phyloP scores from a whole-genome alignment of 108 stramenopile species.

The Cyclotella kingstonii region DNA sequence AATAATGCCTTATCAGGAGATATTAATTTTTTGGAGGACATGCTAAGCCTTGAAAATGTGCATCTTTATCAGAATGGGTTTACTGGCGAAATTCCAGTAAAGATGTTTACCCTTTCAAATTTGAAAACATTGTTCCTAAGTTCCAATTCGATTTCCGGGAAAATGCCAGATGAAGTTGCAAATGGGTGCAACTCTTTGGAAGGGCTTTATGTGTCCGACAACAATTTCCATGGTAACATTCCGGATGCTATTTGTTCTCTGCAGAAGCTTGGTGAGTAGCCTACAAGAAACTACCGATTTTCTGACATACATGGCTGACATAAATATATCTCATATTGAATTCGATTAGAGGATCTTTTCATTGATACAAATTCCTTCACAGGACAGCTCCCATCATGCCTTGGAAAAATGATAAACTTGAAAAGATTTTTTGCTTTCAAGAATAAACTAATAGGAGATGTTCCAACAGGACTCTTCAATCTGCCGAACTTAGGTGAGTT shows the following conservation, averaged over 20 bases:
- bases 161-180: slow-evolving; percentile 42
- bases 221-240: slow-evolving; percentile 57
- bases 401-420: slow-evolving; percentile 18
- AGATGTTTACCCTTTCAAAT: slow-evolving; percentile 13
- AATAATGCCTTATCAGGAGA: slow-evolving; percentile 34
- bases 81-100: slow-evolving; percentile 23
- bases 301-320: background rate
- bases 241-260: slow-evolving; percentile 48
- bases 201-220: slow-evolving; percentile 61
- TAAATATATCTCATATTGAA: background rate
- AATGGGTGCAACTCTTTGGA: slow-evolving; percentile 36
- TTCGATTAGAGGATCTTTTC: slow-evolving; percentile 26
- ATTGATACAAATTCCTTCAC: slow-evolving; percentile 32
- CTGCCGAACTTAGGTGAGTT: slow-evolving; percentile 22
- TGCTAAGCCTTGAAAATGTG: slow-evolving; percentile 24
- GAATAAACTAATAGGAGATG: slow-evolving; percentile 29
- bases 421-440: slow-evolving; percentile 33
- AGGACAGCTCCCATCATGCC: slow-evolving; percentile 27
- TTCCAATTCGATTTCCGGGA: slow-evolving; percentile 44
- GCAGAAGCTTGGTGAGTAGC: slow-evolving; percentile 42
- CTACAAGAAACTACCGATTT: background rate
- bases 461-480: slow-evolving; percentile 20
- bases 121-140: slow-evolving; percentile 39
- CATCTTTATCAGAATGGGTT: slow-evolving; percentile 40
- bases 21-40: slow-evolving; percentile 6